These are phyloP conservation scores for Prunus dulcis DNA, from an alignment of 306 rosid genomes.

Conservation along the genomic window DNA sequence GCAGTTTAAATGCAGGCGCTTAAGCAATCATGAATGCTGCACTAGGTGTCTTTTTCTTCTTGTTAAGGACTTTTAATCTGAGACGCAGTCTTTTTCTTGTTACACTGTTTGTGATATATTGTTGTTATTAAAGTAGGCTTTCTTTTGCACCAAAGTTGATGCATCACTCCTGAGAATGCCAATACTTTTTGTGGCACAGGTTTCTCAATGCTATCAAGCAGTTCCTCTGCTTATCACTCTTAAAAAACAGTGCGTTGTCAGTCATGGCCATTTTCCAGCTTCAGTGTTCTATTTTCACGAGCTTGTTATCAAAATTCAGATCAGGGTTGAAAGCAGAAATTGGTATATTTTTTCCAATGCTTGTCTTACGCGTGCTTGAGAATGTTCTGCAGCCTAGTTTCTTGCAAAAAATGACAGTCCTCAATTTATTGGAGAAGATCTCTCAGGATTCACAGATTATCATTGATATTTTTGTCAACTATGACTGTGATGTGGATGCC, in stretches of 20 bases:
- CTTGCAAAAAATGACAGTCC: constrained; percentile 95
- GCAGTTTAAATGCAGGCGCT: not conserved
- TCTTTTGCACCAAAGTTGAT: constrained; percentile 6
- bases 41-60: not conserved
- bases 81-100: not conserved
- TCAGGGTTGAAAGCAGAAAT: constrained; percentile 91
- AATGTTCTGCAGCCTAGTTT: constrained; percentile 99
- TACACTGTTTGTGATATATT: not conserved
- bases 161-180: constrained; percentile 20
- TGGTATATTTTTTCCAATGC: constrained; percentile 98
- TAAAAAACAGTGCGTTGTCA: constrained; percentile 93
- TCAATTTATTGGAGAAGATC: constrained; percentile 81
- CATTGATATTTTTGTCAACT: constrained; percentile 93
- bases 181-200: constrained; percentile 46
- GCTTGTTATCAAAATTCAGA: constrained; percentile 81
- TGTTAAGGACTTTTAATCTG: not conserved
- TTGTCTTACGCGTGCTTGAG: constrained; percentile 92
- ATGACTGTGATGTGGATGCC: constrained; percentile 96
- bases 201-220: constrained; percentile 90
- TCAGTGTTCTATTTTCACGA: constrained; percentile 82
- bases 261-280: constrained; percentile 98
- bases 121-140: not conserved
- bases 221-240: constrained; percentile 86
- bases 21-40: not conserved
- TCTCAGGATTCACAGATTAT: constrained; percentile 89